Evolutionary conservation across 2,329 filamentous ascomycete genomes (phyloP).

Genomic region (Penicillium sp.): DNA sequence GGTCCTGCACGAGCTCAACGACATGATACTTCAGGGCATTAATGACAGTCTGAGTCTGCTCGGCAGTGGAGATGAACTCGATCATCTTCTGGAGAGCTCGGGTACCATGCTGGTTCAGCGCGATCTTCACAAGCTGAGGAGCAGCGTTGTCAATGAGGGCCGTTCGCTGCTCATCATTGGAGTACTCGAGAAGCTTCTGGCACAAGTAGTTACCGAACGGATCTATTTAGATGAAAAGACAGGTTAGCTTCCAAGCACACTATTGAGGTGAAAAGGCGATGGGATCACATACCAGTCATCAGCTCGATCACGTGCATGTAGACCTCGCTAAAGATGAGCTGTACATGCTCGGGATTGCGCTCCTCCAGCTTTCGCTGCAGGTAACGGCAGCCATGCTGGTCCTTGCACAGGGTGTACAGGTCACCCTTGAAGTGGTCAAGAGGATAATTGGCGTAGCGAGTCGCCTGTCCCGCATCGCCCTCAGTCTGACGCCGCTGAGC

Average conservation of each 20-base stretch:
- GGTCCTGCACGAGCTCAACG: slow-evolving; percentile 91
- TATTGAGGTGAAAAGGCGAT: background rate
- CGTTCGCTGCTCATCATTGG: slow-evolving; percentile 93
- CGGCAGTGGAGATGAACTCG: slow-evolving; percentile 84
- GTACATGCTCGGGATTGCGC: slow-evolving; percentile 76
- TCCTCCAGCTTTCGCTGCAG: slow-evolving; percentile 97
- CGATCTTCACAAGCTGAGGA: slow-evolving; percentile 85
- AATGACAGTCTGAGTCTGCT: slow-evolving; percentile 87
- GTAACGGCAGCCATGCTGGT: slow-evolving; percentile 96
- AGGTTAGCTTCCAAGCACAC: slow-evolving; percentile 28
- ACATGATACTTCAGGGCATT: slow-evolving; percentile 80
- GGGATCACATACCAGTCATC: slow-evolving; percentile 70
- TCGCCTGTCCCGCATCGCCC: slow-evolving; percentile 61
- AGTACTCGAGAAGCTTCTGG: slow-evolving; percentile 95
- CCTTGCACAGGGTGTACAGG: slow-evolving; percentile 91
- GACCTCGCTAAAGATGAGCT: slow-evolving; percentile 93
- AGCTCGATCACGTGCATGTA: slow-evolving; percentile 92
- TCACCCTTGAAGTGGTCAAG: slow-evolving; percentile 80
- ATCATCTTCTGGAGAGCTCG: slow-evolving; percentile 99
- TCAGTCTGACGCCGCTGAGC: slow-evolving; percentile 60
- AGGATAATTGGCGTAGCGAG: slow-evolving; percentile 80
- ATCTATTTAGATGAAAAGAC: slow-evolving; percentile 54
- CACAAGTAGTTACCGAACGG: slow-evolving; percentile 99
- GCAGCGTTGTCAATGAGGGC: slow-evolving; percentile 88
- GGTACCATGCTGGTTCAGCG: slow-evolving; percentile 95